Evolutionary conservation across 2,329 filamentous ascomycete species (phyloP).

Genomic region (Beauveria medogensis): DNA sequence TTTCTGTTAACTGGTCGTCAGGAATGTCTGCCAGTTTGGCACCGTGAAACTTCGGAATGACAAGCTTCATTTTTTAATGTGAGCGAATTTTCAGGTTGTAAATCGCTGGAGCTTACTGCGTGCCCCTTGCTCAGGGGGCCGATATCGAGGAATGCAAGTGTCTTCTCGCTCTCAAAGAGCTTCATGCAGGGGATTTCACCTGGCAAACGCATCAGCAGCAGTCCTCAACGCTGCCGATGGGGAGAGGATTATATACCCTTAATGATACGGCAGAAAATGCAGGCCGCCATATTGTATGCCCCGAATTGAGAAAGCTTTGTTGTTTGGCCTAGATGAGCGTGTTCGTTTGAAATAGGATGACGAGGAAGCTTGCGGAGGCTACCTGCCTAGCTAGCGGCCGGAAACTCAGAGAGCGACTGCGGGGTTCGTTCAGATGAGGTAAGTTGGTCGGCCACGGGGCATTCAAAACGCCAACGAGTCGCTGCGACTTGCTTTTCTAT

Average conservation of each 20-base stretch:
- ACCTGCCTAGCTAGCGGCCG: background rate
- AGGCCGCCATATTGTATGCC: conserved; percentile 35
- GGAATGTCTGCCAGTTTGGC: conserved; percentile 88
- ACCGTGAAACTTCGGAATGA: conserved; percentile 93
- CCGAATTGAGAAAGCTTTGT: background rate
- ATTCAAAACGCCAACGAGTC: no score
- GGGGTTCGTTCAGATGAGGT: background rate
- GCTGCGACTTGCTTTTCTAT: no score
- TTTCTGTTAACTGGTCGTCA: conserved; percentile 74
- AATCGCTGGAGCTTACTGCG: conserved; percentile 51
- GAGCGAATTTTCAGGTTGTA: background rate
- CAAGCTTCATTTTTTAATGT: conserved; percentile 60
- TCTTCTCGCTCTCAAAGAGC: conserved; percentile 89
- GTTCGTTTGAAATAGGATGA: conserved; percentile 1
- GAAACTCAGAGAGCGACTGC: background rate
- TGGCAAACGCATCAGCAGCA: conserved; percentile 28
- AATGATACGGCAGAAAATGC: conserved; percentile 98
- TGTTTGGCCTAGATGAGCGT: background rate
- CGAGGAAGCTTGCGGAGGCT: background rate
- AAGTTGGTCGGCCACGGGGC: no score
- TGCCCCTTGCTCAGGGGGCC: conserved; percentile 82
- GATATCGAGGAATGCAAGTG: conserved; percentile 94
- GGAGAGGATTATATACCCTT: conserved; percentile 54
- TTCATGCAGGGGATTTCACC: conserved; percentile 96
- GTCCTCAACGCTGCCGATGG: background rate